Percentiles rank a stretch among this genome's conserved stretches.
These are phyloP conservation scores for Penicillium sp. DNA, from an alignment of 2,329 filamentous ascomycete genomes.

Conservation along the genomic window DNA sequence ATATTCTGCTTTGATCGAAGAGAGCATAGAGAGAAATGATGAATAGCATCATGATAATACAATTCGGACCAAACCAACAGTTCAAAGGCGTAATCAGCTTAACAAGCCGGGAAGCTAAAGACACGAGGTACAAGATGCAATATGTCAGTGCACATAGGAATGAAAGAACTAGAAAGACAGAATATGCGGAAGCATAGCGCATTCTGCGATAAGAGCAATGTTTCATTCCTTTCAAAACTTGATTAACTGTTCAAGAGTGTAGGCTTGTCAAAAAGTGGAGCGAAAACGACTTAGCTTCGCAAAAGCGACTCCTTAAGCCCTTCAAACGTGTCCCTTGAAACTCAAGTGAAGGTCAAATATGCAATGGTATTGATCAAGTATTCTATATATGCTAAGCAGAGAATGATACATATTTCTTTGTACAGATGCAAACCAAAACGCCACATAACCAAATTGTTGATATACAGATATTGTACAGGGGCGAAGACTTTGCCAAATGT, in stretches of 20 bases:
- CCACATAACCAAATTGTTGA: constrained; percentile 14
- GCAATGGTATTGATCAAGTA: not conserved
- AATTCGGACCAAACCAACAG: not conserved
- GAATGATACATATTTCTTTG: constrained; percentile 14
- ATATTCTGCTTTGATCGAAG: constrained; percentile 9
- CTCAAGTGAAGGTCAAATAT: not conserved
- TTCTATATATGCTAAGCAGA: constrained; percentile 6
- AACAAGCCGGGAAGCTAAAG: not conserved
- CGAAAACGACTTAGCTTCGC: not conserved
- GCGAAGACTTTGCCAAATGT: not conserved
- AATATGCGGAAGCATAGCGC: not conserved
- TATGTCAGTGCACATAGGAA: not conserved
- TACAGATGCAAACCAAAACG: constrained; percentile 19
- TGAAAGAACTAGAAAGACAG: not conserved
- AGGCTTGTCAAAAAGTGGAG: not conserved
- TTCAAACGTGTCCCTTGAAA: not conserved
- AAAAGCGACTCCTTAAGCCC: not conserved
- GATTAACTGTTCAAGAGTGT: not conserved
- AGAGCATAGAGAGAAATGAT: constrained; percentile 6
- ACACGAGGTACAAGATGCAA: not conserved
- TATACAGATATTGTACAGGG: constrained; percentile 23
- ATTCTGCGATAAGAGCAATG: not conserved
- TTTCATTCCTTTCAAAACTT: not conserved
- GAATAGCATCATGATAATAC: not conserved
- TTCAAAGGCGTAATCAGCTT: not conserved